Conservation (phyloP, 805 yeast species). For the Wickerhamomyces bovis region DNA sequence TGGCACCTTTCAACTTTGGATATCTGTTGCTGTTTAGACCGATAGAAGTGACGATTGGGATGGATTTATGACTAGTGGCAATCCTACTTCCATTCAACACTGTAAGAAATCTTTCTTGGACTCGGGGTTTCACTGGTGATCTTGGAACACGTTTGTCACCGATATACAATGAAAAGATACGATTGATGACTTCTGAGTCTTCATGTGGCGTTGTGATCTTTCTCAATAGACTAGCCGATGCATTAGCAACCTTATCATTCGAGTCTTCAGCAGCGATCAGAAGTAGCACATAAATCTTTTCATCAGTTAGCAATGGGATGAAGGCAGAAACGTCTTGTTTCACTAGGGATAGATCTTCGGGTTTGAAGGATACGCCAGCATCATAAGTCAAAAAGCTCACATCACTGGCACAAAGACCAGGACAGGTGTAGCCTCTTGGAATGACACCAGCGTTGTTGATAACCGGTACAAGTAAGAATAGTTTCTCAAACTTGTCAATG, state of each 20-base stretch:
- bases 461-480: constrained; percentile 52
- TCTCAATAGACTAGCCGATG: constrained; percentile 45
- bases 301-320: constrained; percentile 27
- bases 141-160: constrained; percentile 38
- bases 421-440: constrained; percentile 43
- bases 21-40: constrained; percentile 53
- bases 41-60: constrained; percentile 45
- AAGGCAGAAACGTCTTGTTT: constrained; percentile 39
- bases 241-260: constrained; percentile 47
- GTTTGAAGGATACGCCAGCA: constrained; percentile 58
- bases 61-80: constrained; percentile 38
- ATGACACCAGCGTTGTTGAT: constrained; percentile 30
- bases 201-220: constrained; percentile 50
- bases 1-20: constrained; percentile 45
- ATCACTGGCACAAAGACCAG: constrained; percentile 58
- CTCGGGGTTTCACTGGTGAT: constrained; percentile 46
- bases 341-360: constrained; percentile 37
- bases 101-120: constrained; percentile 51
- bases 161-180: constrained; percentile 40
- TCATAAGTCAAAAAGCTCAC: constrained; percentile 57
- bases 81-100: constrained; percentile 44
- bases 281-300: constrained; percentile 40
- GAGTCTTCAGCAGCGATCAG: constrained; percentile 61
- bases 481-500: constrained; percentile 41
- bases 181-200: constrained; percentile 35